These are phyloP conservation scores for Phytophthora vignae DNA, from an alignment of 352 stramenopile species.

Conservation along the genomic window DNA sequence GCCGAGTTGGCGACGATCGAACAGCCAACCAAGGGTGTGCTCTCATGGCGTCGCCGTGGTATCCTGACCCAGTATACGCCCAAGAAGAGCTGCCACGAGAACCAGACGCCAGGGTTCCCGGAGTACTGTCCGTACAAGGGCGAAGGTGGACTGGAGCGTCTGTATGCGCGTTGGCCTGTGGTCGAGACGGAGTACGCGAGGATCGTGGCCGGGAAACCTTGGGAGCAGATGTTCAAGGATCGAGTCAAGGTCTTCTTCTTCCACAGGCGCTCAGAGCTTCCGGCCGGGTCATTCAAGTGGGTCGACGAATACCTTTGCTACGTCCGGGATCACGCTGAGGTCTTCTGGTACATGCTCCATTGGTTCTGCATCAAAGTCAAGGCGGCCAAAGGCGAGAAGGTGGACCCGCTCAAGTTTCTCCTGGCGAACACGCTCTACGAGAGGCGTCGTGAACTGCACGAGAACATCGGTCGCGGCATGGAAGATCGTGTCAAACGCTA, in stretches of 20 bases:
- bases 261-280: not conserved
- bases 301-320: no score
- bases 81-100: not conserved
- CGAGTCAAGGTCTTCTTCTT: slow-evolving; percentile 7
- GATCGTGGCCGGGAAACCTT: not conserved
- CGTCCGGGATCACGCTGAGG: not conserved
- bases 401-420: not conserved
- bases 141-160: not conserved
- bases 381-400: not conserved
- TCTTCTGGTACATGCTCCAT: slow-evolving; percentile 9
- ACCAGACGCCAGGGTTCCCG: not conserved
- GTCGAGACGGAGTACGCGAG: not conserved
- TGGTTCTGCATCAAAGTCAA: slow-evolving; percentile 5
- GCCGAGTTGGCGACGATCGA: not conserved
- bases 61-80: not conserved
- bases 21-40: not conserved
- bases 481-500: not conserved
- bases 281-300: no score
- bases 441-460: not conserved
- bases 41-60: not conserved
- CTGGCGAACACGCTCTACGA: not conserved
- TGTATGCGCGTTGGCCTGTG: not conserved
- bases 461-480: not conserved
- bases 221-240: not conserved
- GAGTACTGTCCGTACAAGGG: not conserved